phyloP scores from a whole-genome alignment of 2,329 filamentous ascomycete species.

The Knoxdaviesia proteae region DNA sequence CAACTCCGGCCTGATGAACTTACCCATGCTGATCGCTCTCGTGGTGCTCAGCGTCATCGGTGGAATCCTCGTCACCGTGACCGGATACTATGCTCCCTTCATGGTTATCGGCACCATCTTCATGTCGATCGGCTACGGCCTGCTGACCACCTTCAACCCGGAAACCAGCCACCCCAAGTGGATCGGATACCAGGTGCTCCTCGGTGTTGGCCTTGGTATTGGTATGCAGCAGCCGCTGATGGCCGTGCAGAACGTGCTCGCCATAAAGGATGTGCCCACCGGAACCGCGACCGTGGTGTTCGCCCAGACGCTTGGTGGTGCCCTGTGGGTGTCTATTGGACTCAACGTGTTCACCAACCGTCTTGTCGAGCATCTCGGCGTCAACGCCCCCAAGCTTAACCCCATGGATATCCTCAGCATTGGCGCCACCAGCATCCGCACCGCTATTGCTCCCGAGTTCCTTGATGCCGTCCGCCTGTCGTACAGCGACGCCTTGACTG shows the following conservation, averaged over 20 bases:
- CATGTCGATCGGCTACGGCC: constrained; percentile 16
- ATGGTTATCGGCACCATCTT: constrained; percentile 16
- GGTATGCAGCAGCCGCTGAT: constrained; percentile 20
- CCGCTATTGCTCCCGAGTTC: constrained; percentile 10
- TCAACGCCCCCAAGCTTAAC: constrained; percentile 11
- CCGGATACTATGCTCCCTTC: constrained; percentile 23
- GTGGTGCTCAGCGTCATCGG: constrained; percentile 2
- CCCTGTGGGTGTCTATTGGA: constrained; percentile 25
- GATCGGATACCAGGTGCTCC: constrained; percentile 23
- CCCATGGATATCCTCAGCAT: constrained; percentile 4
- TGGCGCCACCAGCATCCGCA: constrained; percentile 10
- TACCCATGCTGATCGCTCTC: constrained; percentile 5
- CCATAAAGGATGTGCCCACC: constrained; percentile 18
- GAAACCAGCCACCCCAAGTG: constrained; percentile 15
- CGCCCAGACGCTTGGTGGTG: constrained; percentile 17
- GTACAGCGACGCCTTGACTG: constrained; percentile 23
- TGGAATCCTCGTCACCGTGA: constrained; percentile 14
- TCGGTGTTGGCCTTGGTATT: constrained; percentile 20
- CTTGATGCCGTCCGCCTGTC: constrained; percentile 15
- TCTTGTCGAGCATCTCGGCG: constrained; percentile 16
- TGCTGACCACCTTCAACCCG: constrained; percentile 19
- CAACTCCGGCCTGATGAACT: constrained; percentile 9
- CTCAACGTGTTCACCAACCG: constrained; percentile 28
- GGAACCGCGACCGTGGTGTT: constrained; percentile 23
- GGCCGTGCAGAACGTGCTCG: constrained; percentile 20